Evolutionary conservation across 768 basidiomycete species (phyloP).

Genomic region (Boletus subcaerulescens): DNA sequence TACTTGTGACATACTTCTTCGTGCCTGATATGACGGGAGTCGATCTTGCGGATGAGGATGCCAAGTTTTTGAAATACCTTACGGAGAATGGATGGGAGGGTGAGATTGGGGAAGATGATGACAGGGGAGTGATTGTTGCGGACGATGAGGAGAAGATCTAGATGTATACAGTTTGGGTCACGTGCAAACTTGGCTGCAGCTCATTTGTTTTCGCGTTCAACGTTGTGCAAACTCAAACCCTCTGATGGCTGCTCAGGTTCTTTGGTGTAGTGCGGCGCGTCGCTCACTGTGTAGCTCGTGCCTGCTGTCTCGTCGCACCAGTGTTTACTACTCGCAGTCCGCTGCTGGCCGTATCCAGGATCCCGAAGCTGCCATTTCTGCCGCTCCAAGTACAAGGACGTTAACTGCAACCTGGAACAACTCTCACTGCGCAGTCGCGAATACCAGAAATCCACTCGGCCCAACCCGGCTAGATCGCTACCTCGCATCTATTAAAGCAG

Average conservation of each 20-base stretch:
- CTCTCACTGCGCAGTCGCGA: background rate
- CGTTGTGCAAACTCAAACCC: background rate
- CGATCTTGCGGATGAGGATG: constrained; percentile 66
- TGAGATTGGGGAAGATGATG: constrained; percentile 55
- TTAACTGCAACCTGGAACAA: constrained; percentile 1
- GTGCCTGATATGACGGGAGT: constrained; percentile 65
- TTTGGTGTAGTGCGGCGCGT: constrained; percentile 15
- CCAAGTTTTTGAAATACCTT: constrained; percentile 57
- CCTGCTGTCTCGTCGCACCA: constrained; percentile 12
- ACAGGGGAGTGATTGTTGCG: constrained; percentile 26
- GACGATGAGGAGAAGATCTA: constrained; percentile 9
- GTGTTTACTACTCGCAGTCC: constrained; percentile 26
- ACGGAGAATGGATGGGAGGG: constrained; percentile 65
- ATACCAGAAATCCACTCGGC: constrained; percentile 32
- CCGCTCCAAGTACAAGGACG: background rate
- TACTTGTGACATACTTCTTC: constrained; percentile 65
- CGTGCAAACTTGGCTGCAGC: constrained; percentile 7
- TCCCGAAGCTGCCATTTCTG: constrained; percentile 4
- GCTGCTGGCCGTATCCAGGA: constrained; percentile 3
- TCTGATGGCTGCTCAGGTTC: constrained; percentile 21
- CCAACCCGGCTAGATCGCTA: constrained; percentile 52
- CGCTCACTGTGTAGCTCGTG: constrained; percentile 19
- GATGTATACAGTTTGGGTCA: constrained; percentile 4
- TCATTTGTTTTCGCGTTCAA: background rate
- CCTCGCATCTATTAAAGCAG: constrained; percentile 50